phyloP scores from a whole-genome alignment of 352 stramenopile species.

The Pythium myriotylum region DNA sequence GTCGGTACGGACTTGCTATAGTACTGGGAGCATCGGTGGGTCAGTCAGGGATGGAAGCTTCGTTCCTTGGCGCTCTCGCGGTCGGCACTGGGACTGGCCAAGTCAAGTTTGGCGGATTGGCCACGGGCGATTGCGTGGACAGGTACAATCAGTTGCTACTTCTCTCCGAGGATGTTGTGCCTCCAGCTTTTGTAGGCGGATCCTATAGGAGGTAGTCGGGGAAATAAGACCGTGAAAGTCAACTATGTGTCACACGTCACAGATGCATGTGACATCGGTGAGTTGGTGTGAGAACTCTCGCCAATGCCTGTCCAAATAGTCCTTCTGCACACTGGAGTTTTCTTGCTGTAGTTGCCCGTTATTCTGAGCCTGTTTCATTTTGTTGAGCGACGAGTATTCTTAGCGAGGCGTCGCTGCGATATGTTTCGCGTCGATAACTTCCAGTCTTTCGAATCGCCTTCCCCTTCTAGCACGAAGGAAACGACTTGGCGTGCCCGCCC shows the following conservation, averaged over 20 bases:
- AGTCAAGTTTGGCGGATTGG: constrained; percentile 72
- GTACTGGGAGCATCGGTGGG: constrained; percentile 47
- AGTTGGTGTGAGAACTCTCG: too few relatives aligned
- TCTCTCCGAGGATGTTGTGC: constrained; percentile 38
- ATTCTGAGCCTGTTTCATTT: too few relatives aligned
- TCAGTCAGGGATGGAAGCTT: constrained; percentile 23
- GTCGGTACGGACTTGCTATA: constrained; percentile 53
- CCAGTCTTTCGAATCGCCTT: too few relatives aligned
- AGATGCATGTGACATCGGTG: too few relatives aligned
- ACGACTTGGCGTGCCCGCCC: background rate
- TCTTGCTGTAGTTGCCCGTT: too few relatives aligned
- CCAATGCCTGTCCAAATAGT: too few relatives aligned
- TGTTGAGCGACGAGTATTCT: too few relatives aligned
- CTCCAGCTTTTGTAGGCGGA: constrained; percentile 48
- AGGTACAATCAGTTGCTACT: constrained; percentile 66
- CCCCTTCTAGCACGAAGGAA: background rate
- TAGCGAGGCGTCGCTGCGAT: too few relatives aligned
- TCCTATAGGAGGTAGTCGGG: constrained; percentile 33
- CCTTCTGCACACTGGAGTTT: too few relatives aligned
- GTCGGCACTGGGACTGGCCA: constrained; percentile 59
- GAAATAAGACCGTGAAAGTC: too few relatives aligned
- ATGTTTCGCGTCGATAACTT: too few relatives aligned
- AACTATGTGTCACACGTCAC: too few relatives aligned
- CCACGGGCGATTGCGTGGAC: constrained; percentile 41
- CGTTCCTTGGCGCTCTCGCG: constrained; percentile 49